Evolutionary conservation across 2,329 filamentous ascomycete species (phyloP), one percentile per base, ranked within the genome.

Genomic region (Teratosphaeria nubilosa): DNA sequence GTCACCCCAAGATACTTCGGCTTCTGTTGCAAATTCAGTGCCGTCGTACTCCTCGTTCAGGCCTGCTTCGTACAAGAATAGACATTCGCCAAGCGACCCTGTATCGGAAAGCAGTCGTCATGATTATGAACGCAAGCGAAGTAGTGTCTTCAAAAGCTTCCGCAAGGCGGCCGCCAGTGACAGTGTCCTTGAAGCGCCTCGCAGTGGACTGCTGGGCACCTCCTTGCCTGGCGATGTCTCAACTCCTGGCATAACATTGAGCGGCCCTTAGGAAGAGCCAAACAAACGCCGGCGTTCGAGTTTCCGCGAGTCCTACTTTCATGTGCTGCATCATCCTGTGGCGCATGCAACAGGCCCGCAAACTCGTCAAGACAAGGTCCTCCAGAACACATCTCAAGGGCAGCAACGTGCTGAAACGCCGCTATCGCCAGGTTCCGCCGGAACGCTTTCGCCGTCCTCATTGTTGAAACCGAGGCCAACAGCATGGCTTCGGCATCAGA

Each of bases 131-230:
- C 55, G 56, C 32, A 60, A 63, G 41, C 58, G 58, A 13, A 62
- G 61, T 51, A 59, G 57, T 51, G 24, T 61, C 24, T 56, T 63
- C 55, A 56, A 53, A 20, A 24, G 48, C 5, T 56, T 59, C 14
- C 51, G 54, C 41, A 60, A 56, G 27, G 30, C 57, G 7, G 52
- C 57, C 22, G 16, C 55, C 27, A 54, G 31, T 13, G 51, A 57
- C 22, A 57, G 53, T 51, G 37, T 45, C 6, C 32, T 27, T 31
- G 32, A 53, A 32, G 30, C 55, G 34, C 51, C 52, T 10, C 9
- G n/a, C 13, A 60, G 30, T 20, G 56, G 56, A 22, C 20, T 37
- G 2, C 27, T 30, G 5, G 34, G 54, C n/a, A 41, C 54, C 16
- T 50, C 53, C n/a, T 51, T 53, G 25, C 51, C 56, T 20, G 24